Evolutionary conservation across 1,284 basidiomycete genomes (phyloP), one percentile per base, ranked within the genome.

Genomic region (Ustilago curta): DNA sequence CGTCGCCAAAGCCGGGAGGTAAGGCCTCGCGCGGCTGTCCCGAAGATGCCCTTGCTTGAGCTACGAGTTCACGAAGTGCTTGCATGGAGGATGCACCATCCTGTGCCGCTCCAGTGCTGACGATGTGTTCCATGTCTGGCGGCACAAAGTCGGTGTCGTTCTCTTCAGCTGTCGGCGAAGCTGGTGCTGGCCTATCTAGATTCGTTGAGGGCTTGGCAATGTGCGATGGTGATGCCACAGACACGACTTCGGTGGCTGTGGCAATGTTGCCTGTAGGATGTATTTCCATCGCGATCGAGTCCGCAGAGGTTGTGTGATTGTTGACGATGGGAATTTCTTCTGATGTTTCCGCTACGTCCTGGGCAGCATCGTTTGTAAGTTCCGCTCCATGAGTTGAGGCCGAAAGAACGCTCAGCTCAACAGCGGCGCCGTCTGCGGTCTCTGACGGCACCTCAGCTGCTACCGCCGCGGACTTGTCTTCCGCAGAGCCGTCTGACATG

Each of bases 101-200:
- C 45, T 76, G 64, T 19, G 69, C 44, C 1, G 65, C 73, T 43
- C 73, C 73, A 8, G 73, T 65, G 47, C 44, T 57, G 21, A 76
- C 64, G 12, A 76, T 76, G 44, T 76, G 61, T 29, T 76, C 73
- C 56, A 76, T 49, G 23, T 76, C 73, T 2, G 69, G 55, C 8
- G 64, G 57, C 6, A 76, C 65, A 53, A 71, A 75, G 35, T 53
- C 59, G 2, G 50, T 16, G n/a, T 74, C 67, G 8, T 65, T 42
- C 18, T 67, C 35, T 2, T 45, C 53, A 5, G 31, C 27, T 25
- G 25, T 55, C 23, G 53, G 3, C 16, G 18, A n/a, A n/a, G 18
- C 18, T 18, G 12, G 29, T 48, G 23, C 37, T 42, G 16, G n/a
- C 14, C n/a, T 23, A 2, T 11, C 29, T 23, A 12, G 14, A 9